Evolutionary conservation across 768 basidiomycete species (phyloP).

Genomic region (Lactarius pseudohatsudake): DNA sequence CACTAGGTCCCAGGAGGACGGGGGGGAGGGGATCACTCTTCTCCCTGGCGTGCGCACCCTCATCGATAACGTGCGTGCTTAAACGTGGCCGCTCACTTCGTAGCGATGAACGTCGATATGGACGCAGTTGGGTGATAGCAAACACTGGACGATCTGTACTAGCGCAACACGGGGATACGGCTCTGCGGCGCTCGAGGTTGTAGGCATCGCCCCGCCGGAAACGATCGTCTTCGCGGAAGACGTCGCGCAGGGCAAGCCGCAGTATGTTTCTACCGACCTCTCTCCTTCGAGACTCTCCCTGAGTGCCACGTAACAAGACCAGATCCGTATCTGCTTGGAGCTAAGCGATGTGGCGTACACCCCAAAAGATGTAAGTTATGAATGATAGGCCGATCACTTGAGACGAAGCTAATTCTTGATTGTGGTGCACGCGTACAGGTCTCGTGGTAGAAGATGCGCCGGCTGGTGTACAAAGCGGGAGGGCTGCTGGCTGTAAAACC

Average conservation of each 20-base stretch:
- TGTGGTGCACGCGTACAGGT: constrained; percentile 40
- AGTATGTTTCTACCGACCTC: constrained; percentile 38
- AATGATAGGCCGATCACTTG: background rate
- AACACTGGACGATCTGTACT: constrained; percentile 84
- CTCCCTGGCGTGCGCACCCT: constrained; percentile 70
- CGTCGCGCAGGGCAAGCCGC: constrained; percentile 79
- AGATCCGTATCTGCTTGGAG: constrained; percentile 89
- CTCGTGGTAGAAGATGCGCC: constrained; percentile 94
- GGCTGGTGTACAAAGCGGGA: constrained; percentile 75
- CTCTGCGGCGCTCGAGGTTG: constrained; percentile 60
- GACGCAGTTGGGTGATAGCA: constrained; percentile 34
- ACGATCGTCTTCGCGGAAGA: constrained; percentile 83
- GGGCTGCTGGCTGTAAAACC: constrained; percentile 80
- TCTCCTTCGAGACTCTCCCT: background rate
- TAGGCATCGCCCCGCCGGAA: constrained; percentile 67
- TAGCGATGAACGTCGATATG: background rate
- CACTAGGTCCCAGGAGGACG: constrained; percentile 52
- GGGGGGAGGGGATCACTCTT: constrained; percentile 60
- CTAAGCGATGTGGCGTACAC: constrained; percentile 63
- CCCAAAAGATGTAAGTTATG: constrained; percentile 52
- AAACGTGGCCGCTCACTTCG: background rate
- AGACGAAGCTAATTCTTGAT: constrained; percentile 7
- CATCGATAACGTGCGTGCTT: constrained; percentile 50
- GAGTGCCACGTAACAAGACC: constrained; percentile 46
- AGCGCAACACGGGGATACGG: constrained; percentile 81